Conservation (phyloP, 2,329 filamentous ascomycete species). For the Aureobasidium sp. region DNA sequence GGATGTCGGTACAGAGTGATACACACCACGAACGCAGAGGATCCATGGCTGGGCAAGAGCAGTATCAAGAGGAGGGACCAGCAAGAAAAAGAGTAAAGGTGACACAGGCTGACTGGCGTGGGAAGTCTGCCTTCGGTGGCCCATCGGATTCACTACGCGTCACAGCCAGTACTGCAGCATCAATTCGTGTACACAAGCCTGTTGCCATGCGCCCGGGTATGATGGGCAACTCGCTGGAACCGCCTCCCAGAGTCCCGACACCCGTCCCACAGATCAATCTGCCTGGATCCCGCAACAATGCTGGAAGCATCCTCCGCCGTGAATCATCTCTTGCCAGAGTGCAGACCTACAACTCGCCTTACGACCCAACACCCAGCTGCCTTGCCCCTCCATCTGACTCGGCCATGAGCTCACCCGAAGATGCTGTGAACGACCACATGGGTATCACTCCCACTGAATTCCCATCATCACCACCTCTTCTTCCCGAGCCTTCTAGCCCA, state of each 20-base stretch:
- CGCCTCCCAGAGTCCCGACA: constrained; percentile 69
- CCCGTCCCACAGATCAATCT: constrained; percentile 55
- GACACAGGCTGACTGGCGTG: constrained; percentile 65
- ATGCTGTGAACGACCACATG: constrained; percentile 42
- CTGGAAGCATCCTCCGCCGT: constrained; percentile 17
- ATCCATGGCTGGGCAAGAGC: constrained; percentile 17
- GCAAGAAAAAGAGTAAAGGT: constrained; percentile 74
- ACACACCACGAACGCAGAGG: constrained; percentile 10
- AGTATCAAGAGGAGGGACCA: constrained; percentile 43
- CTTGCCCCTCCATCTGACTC: constrained; percentile 32
- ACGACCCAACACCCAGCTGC: constrained; percentile 20
- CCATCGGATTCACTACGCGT: constrained; percentile 68
- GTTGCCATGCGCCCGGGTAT: constrained; percentile 48
- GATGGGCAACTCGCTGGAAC: constrained; percentile 54
- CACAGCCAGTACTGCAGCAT: constrained; percentile 84
- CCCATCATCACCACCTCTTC: constrained; percentile 81
- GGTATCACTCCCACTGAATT: constrained; percentile 56
- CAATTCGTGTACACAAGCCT: constrained; percentile 76
- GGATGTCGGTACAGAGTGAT: constrained; percentile 32
- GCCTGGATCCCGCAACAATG: constrained; percentile 5
- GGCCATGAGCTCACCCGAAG: constrained; percentile 39
- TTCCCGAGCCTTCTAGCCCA: constrained; percentile 75
- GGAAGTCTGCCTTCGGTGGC: constrained; percentile 63
- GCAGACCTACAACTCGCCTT: constrained; percentile 18
- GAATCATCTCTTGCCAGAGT: constrained; percentile 19